Conservation (phyloP, 2,329 filamentous ascomycete species). For the Pestalotiopsis sp. region DNA sequence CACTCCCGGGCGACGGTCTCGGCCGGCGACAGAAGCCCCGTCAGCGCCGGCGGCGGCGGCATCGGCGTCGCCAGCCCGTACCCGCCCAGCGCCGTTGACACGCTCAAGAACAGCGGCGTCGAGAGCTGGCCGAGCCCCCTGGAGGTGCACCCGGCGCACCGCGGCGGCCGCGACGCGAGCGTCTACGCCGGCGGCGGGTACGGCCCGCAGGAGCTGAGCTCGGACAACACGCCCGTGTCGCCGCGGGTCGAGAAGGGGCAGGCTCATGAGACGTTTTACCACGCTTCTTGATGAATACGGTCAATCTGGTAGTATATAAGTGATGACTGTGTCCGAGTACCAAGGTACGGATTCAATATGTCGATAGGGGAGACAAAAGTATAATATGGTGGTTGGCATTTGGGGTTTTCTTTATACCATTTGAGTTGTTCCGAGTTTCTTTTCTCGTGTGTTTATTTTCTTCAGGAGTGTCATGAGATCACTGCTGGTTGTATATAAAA, state of each 20-base stretch:
- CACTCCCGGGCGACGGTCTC: background rate
- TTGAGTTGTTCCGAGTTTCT: no score
- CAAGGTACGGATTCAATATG: background rate
- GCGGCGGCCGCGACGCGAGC: background rate
- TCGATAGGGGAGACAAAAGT: no score
- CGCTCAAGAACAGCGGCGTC: background rate
- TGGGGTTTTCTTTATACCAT: no score
- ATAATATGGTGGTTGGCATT: no score
- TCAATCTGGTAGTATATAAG: background rate
- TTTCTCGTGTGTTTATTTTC: no score
- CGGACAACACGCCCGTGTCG: background rate
- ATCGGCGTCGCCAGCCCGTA: background rate
- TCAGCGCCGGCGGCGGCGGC: background rate
- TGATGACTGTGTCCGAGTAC: background rate
- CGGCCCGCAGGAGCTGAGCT: slow-evolving; percentile 5
- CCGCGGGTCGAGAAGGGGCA: background rate
- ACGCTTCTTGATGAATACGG: background rate
- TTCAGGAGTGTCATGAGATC: no score
- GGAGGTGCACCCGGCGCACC: background rate
- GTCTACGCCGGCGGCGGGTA: slow-evolving; percentile 9
- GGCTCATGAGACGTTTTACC: slow-evolving; percentile 5
- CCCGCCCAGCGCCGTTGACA: background rate
- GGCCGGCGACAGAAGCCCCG: background rate
- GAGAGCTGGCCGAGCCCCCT: slow-evolving; percentile 4
- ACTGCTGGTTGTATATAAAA: no score